Percentiles rank a stretch among this genome's conserved stretches.
Conservation (phyloP, 805 yeast genomes). For the Wickerhamiella siamensis region DNA sequence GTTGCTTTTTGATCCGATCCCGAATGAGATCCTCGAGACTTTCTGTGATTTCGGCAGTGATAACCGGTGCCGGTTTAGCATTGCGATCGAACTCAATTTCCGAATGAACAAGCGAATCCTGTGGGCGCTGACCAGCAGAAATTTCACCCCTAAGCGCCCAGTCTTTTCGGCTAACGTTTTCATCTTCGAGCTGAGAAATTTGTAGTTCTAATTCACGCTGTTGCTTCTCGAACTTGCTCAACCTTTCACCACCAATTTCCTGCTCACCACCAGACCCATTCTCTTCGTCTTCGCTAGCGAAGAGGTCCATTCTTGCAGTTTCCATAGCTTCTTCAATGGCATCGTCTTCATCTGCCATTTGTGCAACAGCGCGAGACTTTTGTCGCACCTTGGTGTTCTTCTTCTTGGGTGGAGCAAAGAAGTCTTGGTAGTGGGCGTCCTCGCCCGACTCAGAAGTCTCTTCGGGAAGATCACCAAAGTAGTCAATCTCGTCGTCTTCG, state of each 20-base stretch:
- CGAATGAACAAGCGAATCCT: constrained; percentile 59
- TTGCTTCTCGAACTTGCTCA: constrained; percentile 73
- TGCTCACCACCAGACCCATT: constrained; percentile 47
- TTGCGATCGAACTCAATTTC: constrained; percentile 86
- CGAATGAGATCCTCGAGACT: constrained; percentile 77
- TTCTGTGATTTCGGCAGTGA: constrained; percentile 79
- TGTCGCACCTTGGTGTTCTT: constrained; percentile 6
- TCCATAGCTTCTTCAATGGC: constrained; percentile 21
- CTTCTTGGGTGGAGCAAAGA: constrained; percentile 27
- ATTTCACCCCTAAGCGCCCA: constrained; percentile 96
- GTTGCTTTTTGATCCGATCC: constrained; percentile 55
- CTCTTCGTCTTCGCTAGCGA: constrained; percentile 34
- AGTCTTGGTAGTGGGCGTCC: constrained; percentile 27
- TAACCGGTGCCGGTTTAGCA: constrained; percentile 90
- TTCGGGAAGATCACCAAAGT: constrained; percentile 24
- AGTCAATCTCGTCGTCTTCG: constrained; percentile 35
- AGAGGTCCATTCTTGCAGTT: constrained; percentile 24
- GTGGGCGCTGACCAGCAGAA: constrained; percentile 62
- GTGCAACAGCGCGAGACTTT: background rate
- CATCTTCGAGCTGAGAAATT: constrained; percentile 67
- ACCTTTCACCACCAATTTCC: constrained; percentile 24
- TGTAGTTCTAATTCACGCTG: constrained; percentile 64
- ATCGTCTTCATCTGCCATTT: constrained; percentile 13
- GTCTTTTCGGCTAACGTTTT: constrained; percentile 75
- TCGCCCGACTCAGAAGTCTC: constrained; percentile 36